phyloP scores from a whole-genome alignment of 2,329 filamentous ascomycete genomes.

The Fusarium euwallaceae region DNA sequence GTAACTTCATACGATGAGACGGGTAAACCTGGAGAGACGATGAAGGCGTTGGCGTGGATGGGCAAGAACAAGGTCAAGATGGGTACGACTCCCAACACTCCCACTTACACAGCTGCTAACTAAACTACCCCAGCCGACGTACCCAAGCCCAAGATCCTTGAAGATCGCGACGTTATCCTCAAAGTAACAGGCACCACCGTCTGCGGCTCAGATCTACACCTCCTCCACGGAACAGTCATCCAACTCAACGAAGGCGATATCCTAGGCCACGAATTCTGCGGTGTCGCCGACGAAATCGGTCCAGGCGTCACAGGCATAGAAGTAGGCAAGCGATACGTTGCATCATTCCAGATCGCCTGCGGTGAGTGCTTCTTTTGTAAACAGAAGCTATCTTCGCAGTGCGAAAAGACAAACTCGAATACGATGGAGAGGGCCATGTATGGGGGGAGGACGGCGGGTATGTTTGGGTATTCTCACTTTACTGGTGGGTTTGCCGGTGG shows the following conservation, averaged over 20 bases:
- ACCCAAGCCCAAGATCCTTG: slow-evolving; percentile 78
- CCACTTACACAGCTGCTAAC: not conserved
- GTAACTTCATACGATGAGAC: slow-evolving; percentile 69
- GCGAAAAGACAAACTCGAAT: slow-evolving; percentile 84
- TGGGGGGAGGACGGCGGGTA: slow-evolving; percentile 79
- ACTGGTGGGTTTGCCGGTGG: slow-evolving; percentile 90
- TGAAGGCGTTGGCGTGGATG: slow-evolving; percentile 87
- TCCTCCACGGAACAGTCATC: slow-evolving; percentile 68
- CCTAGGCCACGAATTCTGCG: slow-evolving; percentile 73
- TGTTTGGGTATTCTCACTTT: slow-evolving; percentile 82
- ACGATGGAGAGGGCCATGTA: slow-evolving; percentile 81
- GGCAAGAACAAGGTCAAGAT: slow-evolving; percentile 84
- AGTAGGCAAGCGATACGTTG: slow-evolving; percentile 79
- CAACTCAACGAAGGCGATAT: slow-evolving; percentile 75
- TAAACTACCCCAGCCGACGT: slow-evolving; percentile 63
- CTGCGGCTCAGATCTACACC: slow-evolving; percentile 70
- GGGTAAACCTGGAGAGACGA: slow-evolving; percentile 69
- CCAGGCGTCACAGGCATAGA: slow-evolving; percentile 65
- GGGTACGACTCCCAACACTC: slow-evolving; percentile 51
- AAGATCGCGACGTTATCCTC: slow-evolving; percentile 82
- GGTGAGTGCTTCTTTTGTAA: slow-evolving; percentile 82
- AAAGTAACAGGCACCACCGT: slow-evolving; percentile 77
- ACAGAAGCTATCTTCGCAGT: slow-evolving; percentile 82
- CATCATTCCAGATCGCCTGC: slow-evolving; percentile 87
- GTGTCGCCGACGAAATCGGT: slow-evolving; percentile 68